These are phyloP conservation scores for Pleurotus cornucopiae DNA, from an alignment of 768 basidiomycete species.

Conservation along the genomic window DNA sequence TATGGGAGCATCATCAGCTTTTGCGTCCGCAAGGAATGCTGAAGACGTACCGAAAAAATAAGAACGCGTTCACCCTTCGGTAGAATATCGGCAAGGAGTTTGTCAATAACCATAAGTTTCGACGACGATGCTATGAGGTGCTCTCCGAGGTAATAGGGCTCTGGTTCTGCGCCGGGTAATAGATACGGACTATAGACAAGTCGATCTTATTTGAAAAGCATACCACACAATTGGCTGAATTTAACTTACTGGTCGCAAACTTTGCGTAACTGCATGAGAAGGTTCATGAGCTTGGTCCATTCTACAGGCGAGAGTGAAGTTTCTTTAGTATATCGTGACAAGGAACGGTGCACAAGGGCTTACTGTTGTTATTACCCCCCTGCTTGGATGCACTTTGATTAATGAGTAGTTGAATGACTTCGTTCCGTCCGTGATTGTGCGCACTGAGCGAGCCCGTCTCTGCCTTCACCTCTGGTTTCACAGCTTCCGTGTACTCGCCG, in stretches of 20 bases:
- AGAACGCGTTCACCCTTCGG: conserved; percentile 61
- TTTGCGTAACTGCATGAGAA: conserved; percentile 68
- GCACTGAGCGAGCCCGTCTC: conserved; percentile 17
- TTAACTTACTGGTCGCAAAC: conserved; percentile 61
- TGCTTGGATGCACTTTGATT: conserved; percentile 29
- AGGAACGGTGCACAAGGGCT: background rate
- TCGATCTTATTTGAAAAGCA: conserved; percentile 5
- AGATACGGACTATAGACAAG: conserved; percentile 44
- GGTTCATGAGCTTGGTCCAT: conserved; percentile 57
- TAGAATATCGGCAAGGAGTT: conserved; percentile 49
- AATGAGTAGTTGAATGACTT: conserved; percentile 34
- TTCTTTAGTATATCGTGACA: background rate
- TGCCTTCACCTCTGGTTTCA: conserved; percentile 10
- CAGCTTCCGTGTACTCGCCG: conserved; percentile 15
- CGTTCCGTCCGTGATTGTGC: conserved; percentile 28
- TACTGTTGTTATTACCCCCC: conserved; percentile 19
- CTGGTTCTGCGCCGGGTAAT: conserved; percentile 43
- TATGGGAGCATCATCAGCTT: conserved; percentile 17
- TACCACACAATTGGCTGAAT: background rate
- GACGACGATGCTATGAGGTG: conserved; percentile 53
- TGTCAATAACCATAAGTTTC: conserved; percentile 56
- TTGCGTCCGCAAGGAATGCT: too few species aligned
- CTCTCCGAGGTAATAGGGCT: conserved; percentile 47
- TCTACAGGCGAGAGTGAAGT: conserved; percentile 23
- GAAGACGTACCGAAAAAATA: conserved; percentile 52